Conservation (phyloP, 169 alveolate genomes). For the Plasmodium inui region DNA sequence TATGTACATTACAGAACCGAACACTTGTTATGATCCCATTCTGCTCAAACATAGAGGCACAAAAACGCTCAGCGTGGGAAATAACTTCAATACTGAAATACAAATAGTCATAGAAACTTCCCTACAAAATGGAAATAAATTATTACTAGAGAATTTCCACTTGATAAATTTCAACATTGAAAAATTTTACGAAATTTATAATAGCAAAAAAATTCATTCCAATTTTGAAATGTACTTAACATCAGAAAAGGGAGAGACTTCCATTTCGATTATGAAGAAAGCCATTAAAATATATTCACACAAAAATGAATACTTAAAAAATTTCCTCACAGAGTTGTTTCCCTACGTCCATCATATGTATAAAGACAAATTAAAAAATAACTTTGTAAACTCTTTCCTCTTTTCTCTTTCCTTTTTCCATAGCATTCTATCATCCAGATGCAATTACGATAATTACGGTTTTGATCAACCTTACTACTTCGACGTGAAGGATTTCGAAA, state of each 20-base stretch:
- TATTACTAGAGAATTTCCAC: slow-evolving; percentile 63
- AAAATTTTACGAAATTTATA: slow-evolving; percentile 66
- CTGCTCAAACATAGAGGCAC: slow-evolving; percentile 28
- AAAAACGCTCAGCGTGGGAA: slow-evolving; percentile 66
- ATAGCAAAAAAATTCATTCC: slow-evolving; percentile 57
- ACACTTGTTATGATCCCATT: not conserved
- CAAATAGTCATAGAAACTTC: slow-evolving; percentile 72
- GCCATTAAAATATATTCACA: slow-evolving; percentile 55
- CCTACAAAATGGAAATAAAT: slow-evolving; percentile 59
- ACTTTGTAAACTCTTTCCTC: slow-evolving; percentile 51
- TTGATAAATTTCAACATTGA: slow-evolving; percentile 63
- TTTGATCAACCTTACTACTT: slow-evolving; percentile 48
- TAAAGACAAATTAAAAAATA: slow-evolving; percentile 42
- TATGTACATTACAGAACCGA: slow-evolving; percentile 24
- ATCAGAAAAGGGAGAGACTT: slow-evolving; percentile 16
- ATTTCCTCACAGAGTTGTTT: slow-evolving; percentile 22
- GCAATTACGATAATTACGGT: slow-evolving; percentile 42
- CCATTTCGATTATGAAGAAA: slow-evolving; percentile 26
- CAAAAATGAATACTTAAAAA: slow-evolving; percentile 42
- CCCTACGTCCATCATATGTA: slow-evolving; percentile 27
- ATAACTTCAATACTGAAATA: slow-evolving; percentile 61
- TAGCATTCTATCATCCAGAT: slow-evolving; percentile 37
- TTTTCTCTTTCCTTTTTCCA: slow-evolving; percentile 62
- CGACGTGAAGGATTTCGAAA: slow-evolving; percentile 56
- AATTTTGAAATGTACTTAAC: slow-evolving; percentile 54